Evolutionary conservation across 495 filamentous ascomycete species (phyloP).

Genomic region (Rhizodiscina lignyota): DNA sequence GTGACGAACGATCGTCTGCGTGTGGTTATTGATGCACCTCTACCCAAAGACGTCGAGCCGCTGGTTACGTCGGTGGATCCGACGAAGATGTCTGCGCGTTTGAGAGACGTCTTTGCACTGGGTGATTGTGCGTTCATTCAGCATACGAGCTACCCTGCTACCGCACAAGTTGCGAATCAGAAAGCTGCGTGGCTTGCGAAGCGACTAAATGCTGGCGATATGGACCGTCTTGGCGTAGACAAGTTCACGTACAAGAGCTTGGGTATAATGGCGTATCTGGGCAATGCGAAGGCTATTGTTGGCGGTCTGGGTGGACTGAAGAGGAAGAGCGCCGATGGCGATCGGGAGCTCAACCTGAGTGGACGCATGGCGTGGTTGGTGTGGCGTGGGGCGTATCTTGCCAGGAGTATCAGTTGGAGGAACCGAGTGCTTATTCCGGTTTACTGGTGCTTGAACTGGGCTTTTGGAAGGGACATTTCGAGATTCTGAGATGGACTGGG

Average conservation of each 20-base stretch:
- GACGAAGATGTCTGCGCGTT: too few relatives aligned
- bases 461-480: conserved; percentile 77
- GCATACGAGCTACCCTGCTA: conserved; percentile 53
- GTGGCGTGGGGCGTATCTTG: conserved; percentile 77
- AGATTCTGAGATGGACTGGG: conserved; percentile 45
- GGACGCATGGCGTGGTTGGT: conserved; percentile 52
- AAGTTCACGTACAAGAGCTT: conserved; percentile 60
- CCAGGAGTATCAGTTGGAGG: conserved; percentile 64
- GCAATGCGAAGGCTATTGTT: conserved; percentile 58
- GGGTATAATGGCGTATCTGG: conserved; percentile 79
- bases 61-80: conserved; percentile 17
- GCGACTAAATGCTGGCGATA: conserved; percentile 46
- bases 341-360: too few relatives aligned
- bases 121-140: conserved; percentile 58
- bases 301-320: conserved; percentile 36
- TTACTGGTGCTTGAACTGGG: conserved; percentile 63
- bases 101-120: conserved; percentile 59
- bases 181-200: conserved; percentile 65
- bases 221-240: conserved; percentile 11
- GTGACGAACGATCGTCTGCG: conserved; percentile 58
- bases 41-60: conserved; percentile 8
- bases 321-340: too few relatives aligned
- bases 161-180: conserved; percentile 76
- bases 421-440: conserved; percentile 66
- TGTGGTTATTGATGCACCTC: conserved; percentile 32